phyloP scores from a whole-genome alignment of 768 basidiomycete genomes.

The Rubroboletus satanas region DNA sequence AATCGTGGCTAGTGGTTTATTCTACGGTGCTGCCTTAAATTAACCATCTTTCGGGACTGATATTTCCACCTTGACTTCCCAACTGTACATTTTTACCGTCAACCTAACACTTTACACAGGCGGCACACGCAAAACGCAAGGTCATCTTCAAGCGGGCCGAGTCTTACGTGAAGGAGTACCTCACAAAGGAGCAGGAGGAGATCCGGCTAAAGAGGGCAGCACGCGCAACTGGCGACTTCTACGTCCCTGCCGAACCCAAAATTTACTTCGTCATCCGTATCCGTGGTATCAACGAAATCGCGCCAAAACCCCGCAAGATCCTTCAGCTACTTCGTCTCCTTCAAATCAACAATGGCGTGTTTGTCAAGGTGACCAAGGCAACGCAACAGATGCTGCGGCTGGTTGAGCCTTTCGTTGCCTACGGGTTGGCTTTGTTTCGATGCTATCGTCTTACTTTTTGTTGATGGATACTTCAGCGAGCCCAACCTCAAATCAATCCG shows the following conservation, averaged over 20 bases:
- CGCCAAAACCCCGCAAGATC: conserved; percentile 99
- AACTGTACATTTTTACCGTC: conserved; percentile 3
- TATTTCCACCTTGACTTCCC: conserved; percentile 1
- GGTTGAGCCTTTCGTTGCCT: conserved; percentile 95
- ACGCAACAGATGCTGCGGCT: conserved; percentile 98
- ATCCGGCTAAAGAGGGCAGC: conserved; percentile 92
- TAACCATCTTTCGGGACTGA: conserved; percentile 86
- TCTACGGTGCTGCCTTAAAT: conserved; percentile 74
- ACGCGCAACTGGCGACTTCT: conserved; percentile 90
- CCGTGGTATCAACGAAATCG: conserved; percentile 99
- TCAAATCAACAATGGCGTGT: conserved; percentile 99
- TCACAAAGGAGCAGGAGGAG: conserved; percentile 90
- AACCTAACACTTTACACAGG: conserved; percentile 44
- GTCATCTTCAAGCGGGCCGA: conserved; percentile 99
- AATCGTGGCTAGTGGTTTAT: conserved; percentile 65
- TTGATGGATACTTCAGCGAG: conserved; percentile 51
- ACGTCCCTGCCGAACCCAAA: conserved; percentile 95
- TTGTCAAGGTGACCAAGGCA: conserved; percentile 94
- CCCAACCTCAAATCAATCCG: conserved; percentile 96
- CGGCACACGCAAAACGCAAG: conserved; percentile 86
- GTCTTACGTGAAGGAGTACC: conserved; percentile 96
- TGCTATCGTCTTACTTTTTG: neutral
- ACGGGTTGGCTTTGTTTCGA: conserved; percentile 59
- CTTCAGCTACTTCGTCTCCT: conserved; percentile 96
- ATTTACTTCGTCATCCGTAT: conserved; percentile 98